Percentiles rank a stretch among this genome's conserved stretches.
Evolutionary conservation across 139 green algal genomes (phyloP).

Genomic region (Ulvella scutata): DNA sequence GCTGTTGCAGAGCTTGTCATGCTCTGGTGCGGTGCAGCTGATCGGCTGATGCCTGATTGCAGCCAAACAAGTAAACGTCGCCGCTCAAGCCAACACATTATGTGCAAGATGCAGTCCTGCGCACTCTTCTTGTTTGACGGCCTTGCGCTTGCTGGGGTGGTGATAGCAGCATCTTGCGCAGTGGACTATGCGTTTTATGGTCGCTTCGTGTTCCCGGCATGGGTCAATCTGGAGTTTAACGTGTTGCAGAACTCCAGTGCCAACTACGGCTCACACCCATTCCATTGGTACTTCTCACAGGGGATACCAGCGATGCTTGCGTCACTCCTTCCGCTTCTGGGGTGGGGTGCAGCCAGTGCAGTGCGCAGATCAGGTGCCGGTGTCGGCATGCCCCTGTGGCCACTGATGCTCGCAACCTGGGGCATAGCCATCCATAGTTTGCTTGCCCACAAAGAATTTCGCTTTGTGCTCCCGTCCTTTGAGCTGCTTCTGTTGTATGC

Average conservation of each 20-base stretch:
- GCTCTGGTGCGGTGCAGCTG: no score
- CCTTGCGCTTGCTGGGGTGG: not conserved
- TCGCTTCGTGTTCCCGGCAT: conserved; percentile 30
- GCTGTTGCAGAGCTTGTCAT: not conserved
- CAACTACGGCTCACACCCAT: conserved; percentile 41
- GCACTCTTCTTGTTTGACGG: no score
- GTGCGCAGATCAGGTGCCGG: not conserved
- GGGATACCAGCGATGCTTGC: conserved; percentile 1
- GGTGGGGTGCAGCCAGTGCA: not conserved
- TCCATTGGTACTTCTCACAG: conserved; percentile 46
- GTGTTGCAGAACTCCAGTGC: conserved; percentile 23
- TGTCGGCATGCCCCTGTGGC: not conserved
- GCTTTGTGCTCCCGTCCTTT: conserved; percentile 7
- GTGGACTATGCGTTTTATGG: not conserved
- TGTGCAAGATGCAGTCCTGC: no score
- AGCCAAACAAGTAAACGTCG: no score
- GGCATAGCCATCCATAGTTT: conserved; percentile 21
- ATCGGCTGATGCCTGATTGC: no score
- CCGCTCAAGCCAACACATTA: no score
- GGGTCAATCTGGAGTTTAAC: conserved; percentile 55
- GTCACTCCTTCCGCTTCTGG: not conserved
- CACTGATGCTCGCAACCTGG: not conserved
- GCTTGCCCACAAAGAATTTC: conserved; percentile 41
- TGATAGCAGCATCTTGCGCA: not conserved
- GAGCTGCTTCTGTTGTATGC: not conserved